Base-by-base conservation (phyloP, 768 basidiomycete genomes). In the Tricholoma sp. region DNA sequence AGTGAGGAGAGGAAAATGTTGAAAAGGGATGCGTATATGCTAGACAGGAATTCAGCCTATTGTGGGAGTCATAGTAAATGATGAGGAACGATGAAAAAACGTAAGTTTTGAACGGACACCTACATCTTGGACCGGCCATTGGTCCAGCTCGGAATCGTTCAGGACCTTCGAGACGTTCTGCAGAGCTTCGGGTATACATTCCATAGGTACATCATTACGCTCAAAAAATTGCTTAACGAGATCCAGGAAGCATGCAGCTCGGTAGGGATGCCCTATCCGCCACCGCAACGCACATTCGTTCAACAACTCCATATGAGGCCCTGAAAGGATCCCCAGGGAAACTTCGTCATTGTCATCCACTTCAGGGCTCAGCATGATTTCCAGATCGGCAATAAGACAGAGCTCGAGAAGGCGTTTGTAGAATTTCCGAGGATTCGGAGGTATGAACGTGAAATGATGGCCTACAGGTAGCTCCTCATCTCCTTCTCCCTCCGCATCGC, bases 311-410 rank as follows among this genome's bases (percentile, higher is more conserved):
- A 92, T 77, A 66, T 98, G 92, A 10, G 80, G 68, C 1, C 80
- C 66, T 3, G 92, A 92, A 15, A 99, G 72, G 55, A 99, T 98
- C 6, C 92, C 91, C 36, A 98, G 75, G 0, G 94, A 91, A 13
- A 99, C 96, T 73, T 98, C 94, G 61, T 98, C 92, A 62, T 92
- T 89, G 62, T 94, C 92, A 47, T 93, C 88, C n/a, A 98, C 87
- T 56, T 90, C 89, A 4, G 91, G 89, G 47, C 88, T 88, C 50
- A 89, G 78, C 90, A 99, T 93, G 36, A 86, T 82, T 65, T 93
- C 91, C 56, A 98, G 75, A 68, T 99, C 97, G 28, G 81, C 79
- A 24, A 86, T 78, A 47, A 99, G 82, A 66, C 94, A 94, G 54
- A 82, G 76, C 67, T 92, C 86, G 29, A 97, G 79, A 13, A 98